Base-by-base conservation (phyloP, 768 basidiomycete species). In the Rhodotorula diobovata region DNA sequence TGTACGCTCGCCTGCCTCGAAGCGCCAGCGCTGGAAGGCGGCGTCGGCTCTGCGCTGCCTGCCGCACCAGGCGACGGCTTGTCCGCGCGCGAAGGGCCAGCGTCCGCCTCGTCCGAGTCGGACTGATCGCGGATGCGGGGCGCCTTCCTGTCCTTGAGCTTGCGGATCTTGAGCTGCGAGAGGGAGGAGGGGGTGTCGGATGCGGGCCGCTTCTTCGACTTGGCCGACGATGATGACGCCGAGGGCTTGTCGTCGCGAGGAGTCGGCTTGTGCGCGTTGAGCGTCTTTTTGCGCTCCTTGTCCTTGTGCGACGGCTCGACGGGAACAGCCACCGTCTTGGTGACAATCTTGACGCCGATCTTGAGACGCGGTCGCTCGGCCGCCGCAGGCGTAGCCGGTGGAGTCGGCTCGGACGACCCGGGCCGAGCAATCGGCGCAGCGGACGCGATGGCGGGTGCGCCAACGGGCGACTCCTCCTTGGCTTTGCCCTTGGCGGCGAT, bases 81-180 rank as follows among this genome's bases (percentile, higher is more conserved):
- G n/a, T 28, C 30, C 14, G 34, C 35, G 35, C 21, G 45, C 35
- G 46, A 39, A 3, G 51, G 25, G 57, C 25, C 25, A 15, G 23
- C 23, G 28, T 30, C 43, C 11, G 14, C 56, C 1, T 41, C 54
- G 23, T 66, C 64, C 28, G 20, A 56, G 46, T 51, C 61, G 35
- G 51, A 57, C 2, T 58, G 37, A 32, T 66, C 68, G n/a, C 63
- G 53, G 30, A 71, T 66, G 30, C 54, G 55, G 21, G 60, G 63
- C 46, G 35, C 61, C 63, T 41, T 59, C 57, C 54, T 69, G 34
- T 50, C 61, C 43, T 71, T 71, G 34, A 67, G 30, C 35, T 54
- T 59, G 37, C 57, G 61, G 57, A 71, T 71, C 70, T 71, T 67
- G 50, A 71, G 61, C 16, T 43, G 35, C 16, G 62, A 39, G 16